A percentile compares a stretch with the other conserved stretches of the same genome.
These are phyloP conservation scores for Wickerhamiella spandovensis DNA, from an alignment of 805 yeast genomes.

Conservation along the genomic window DNA sequence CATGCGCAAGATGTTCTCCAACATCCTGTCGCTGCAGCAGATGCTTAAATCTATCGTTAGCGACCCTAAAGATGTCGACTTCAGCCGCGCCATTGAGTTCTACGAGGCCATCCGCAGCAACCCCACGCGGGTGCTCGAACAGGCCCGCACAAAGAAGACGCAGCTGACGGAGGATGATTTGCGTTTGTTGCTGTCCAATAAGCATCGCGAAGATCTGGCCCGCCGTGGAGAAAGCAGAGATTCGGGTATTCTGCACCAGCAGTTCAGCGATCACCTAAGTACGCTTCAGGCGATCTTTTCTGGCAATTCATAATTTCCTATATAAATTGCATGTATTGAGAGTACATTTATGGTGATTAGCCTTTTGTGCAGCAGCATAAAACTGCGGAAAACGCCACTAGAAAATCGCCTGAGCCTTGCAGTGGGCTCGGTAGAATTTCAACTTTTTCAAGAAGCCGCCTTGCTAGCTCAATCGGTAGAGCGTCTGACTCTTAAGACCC, in stretches of 20 bases:
- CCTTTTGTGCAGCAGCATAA: too few species aligned
- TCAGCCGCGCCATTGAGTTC: conserved; percentile 39
- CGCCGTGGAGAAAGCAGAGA: conserved; percentile 4
- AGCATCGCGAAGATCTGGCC: conserved; percentile 13
- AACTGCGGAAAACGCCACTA: too few species aligned
- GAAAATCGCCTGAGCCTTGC: neutral
- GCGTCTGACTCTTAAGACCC: conserved; percentile 18
- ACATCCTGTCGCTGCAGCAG: conserved; percentile 55
- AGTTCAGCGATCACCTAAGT: conserved; percentile 4
- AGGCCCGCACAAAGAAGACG: conserved; percentile 12
- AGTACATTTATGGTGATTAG: neutral
- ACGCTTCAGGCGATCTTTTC: neutral
- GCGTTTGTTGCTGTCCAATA: conserved; percentile 10
- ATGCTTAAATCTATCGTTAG: conserved; percentile 45
- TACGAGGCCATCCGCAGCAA: conserved; percentile 29
- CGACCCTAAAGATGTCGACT: conserved; percentile 40
- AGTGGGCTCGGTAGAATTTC: neutral
- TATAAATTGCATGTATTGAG: neutral
- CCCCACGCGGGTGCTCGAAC: conserved; percentile 17
- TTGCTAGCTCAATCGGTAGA: conserved; percentile 21
- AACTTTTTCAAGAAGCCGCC: conserved; percentile 5
- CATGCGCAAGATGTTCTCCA: conserved; percentile 42
- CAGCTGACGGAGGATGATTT: conserved; percentile 13
- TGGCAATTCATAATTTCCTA: neutral
- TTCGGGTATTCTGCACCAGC: neutral